Evolutionary conservation across 2,329 filamentous ascomycete genomes (phyloP).

Genomic region (Aspergillus uvarum): DNA sequence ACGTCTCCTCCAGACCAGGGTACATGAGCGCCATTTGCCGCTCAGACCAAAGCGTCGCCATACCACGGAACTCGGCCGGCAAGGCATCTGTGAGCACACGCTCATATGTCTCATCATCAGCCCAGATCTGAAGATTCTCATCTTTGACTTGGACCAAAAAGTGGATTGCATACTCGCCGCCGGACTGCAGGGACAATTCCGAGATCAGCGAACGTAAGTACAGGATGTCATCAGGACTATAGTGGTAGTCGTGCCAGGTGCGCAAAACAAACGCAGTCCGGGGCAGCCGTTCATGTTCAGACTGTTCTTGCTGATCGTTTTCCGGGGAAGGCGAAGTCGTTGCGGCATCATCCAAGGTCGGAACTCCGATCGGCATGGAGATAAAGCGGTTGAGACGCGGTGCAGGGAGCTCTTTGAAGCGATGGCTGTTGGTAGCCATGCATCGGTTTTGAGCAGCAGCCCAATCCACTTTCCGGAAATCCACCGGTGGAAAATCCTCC

Average conservation of each 20-base stretch:
- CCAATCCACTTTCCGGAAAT: slow-evolving; percentile 78
- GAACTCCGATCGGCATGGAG: slow-evolving; percentile 33
- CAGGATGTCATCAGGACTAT: slow-evolving; percentile 73
- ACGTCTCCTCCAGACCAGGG: slow-evolving; percentile 79
- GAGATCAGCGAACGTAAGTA: slow-evolving; percentile 79
- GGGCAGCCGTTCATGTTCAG: slow-evolving; percentile 33
- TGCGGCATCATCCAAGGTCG: slow-evolving; percentile 19
- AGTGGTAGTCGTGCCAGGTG: slow-evolving; percentile 76
- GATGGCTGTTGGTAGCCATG: slow-evolving; percentile 65
- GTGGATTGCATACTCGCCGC: slow-evolving; percentile 78
- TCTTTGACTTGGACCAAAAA: slow-evolving; percentile 85
- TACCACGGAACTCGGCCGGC: slow-evolving; percentile 80
- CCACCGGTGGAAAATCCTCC: slow-evolving; percentile 68
- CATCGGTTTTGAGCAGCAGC: slow-evolving; percentile 74
- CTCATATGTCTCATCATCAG: slow-evolving; percentile 71
- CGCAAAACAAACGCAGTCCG: slow-evolving; percentile 77
- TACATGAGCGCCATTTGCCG: slow-evolving; percentile 90
- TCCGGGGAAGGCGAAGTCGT: neutral
- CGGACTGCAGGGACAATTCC: slow-evolving; percentile 73
- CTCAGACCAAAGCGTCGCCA: slow-evolving; percentile 91
- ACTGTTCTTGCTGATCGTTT: slow-evolving; percentile 16
- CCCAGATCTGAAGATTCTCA: slow-evolving; percentile 75
- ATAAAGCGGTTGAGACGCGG: slow-evolving; percentile 36
- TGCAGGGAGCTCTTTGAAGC: slow-evolving; percentile 57
- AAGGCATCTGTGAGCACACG: slow-evolving; percentile 67